Percentiles rank a stretch among this genome's conserved stretches.
phyloP scores from a whole-genome alignment of 2,329 filamentous ascomycete genomes.

The Colletotrichum cuscutae region DNA sequence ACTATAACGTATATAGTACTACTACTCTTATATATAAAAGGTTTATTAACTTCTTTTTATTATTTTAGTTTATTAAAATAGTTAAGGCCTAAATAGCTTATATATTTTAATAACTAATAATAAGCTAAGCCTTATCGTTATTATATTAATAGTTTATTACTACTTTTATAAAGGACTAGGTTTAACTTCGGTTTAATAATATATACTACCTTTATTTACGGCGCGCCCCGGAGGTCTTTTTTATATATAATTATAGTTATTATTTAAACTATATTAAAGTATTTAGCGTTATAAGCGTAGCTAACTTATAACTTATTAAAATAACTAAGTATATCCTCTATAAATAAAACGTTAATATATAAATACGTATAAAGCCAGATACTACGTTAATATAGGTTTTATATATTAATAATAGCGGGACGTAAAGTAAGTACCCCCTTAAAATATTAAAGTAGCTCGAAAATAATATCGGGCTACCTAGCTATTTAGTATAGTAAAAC shows the following conservation, averaged over 20 bases:
- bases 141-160: not conserved
- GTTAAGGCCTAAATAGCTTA: not conserved
- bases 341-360: not conserved
- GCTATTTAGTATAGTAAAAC: not conserved
- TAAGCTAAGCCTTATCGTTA: not conserved
- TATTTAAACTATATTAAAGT: slow-evolving; percentile 3
- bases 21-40: not conserved
- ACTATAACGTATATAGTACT: not conserved
- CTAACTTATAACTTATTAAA: not conserved
- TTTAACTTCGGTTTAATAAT: not conserved
- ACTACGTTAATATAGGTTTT: not conserved
- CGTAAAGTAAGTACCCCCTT: slow-evolving; percentile 43
- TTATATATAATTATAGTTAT: not conserved
- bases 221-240: not conserved
- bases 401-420: slow-evolving; percentile 39
- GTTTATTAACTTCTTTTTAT: not conserved
- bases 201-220: not conserved
- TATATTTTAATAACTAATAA: not conserved
- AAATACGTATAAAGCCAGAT: slow-evolving; percentile 4
- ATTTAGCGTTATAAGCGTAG: not conserved
- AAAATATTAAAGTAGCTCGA: slow-evolving; percentile 42
- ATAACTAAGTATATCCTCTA: not conserved
- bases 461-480: slow-evolving; percentile 30
- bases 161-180: not conserved
- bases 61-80: slow-evolving; percentile 3